Evolutionary conservation across 2,329 filamentous ascomycete species (phyloP).

Genomic region (Scytalidium lignicola): DNA sequence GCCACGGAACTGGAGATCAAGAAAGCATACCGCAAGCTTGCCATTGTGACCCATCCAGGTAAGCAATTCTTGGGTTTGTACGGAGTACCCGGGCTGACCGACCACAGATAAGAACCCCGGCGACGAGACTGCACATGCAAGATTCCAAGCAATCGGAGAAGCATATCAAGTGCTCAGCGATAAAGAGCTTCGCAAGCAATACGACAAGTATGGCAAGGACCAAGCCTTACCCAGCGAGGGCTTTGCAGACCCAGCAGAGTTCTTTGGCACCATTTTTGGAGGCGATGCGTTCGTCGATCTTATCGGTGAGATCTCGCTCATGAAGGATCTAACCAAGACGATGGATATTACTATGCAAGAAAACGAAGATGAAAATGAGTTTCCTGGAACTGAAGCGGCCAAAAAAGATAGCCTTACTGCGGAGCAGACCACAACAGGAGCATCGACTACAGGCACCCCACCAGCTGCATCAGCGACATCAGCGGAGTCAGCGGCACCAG

Average conservation of each 20-base stretch:
- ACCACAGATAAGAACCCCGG: slow-evolving; percentile 88
- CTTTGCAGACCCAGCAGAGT: slow-evolving; percentile 93
- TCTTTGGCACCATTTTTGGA: slow-evolving; percentile 98
- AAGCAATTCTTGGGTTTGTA: neutral
- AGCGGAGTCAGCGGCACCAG: no score
- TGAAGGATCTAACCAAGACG: slow-evolving; percentile 96
- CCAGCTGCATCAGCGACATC: slow-evolving; percentile 4
- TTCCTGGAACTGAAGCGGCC: slow-evolving; percentile 53
- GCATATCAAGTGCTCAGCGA: slow-evolving; percentile 81
- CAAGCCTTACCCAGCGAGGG: slow-evolving; percentile 84
- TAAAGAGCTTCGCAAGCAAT: slow-evolving; percentile 78
- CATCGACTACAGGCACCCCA: slow-evolving; percentile 6
- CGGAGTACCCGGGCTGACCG: neutral
- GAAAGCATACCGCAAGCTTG: slow-evolving; percentile 91
- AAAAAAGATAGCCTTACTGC: slow-evolving; percentile 46
- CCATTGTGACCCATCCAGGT: slow-evolving; percentile 74
- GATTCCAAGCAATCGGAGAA: slow-evolving; percentile 83
- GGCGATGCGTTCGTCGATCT: slow-evolving; percentile 93
- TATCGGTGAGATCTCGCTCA: slow-evolving; percentile 96
- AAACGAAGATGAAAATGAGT: slow-evolving; percentile 58
- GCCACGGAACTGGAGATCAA: slow-evolving; percentile 93
- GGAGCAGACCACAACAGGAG: slow-evolving; percentile 23
- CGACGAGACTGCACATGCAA: slow-evolving; percentile 87
- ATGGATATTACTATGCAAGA: slow-evolving; percentile 96
- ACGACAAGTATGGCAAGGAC: slow-evolving; percentile 97